Evolutionary conservation across 2,329 filamentous ascomycete genomes (phyloP).

Genomic region (Colletotrichum aenigma): DNA sequence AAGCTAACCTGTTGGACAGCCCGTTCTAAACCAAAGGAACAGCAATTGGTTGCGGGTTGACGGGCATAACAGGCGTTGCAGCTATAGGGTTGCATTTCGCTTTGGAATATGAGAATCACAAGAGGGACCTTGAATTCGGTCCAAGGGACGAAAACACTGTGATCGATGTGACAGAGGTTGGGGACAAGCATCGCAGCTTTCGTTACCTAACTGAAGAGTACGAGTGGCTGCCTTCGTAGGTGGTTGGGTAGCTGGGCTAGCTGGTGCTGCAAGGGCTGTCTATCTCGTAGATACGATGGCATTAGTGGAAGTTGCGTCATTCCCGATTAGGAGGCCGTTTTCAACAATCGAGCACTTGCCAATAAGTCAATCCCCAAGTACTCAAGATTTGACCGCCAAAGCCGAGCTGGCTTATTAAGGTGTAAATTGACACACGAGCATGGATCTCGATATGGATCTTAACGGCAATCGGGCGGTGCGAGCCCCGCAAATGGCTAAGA

Average conservation of each 20-base stretch:
- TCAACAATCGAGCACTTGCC: background rate
- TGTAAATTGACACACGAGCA: background rate
- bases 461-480: too few species aligned
- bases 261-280: background rate
- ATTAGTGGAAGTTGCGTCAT: background rate
- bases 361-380: background rate
- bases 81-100: conserved; percentile 18
- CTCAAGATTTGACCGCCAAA: background rate
- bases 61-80: conserved; percentile 13
- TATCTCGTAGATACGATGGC: background rate
- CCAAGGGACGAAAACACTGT: background rate
- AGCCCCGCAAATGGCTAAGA: background rate
- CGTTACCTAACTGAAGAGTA: conserved; percentile 19
- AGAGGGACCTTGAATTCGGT: conserved; percentile 17
- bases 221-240: background rate
- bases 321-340: background rate
- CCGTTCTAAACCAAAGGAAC: conserved; percentile 22
- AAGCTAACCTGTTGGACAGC: background rate
- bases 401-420: background rate
- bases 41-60: conserved; percentile 23
- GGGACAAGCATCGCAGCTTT: conserved; percentile 21
- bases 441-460: too few species aligned
- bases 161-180: conserved; percentile 21
- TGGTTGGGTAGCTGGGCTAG: background rate
- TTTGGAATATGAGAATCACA: conserved; percentile 21